Conservation (phyloP, 306 rosid genomes). For the Luffa acutangula region DNA sequence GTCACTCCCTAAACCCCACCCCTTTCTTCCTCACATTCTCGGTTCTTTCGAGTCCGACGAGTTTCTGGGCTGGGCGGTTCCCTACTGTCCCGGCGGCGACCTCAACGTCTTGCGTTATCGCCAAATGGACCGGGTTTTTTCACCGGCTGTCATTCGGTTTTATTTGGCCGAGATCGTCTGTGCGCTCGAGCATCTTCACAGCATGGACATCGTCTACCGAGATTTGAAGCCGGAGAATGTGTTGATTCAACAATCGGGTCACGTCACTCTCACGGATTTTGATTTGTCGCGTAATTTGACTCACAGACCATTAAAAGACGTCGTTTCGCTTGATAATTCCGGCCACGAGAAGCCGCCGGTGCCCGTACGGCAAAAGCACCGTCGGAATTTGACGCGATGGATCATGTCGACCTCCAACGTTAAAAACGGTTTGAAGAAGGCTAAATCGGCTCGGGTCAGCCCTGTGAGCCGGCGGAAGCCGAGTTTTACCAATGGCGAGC, state of each 20-base stretch:
- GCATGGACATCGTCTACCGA: slow-evolving; percentile 69
- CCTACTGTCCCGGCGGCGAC: slow-evolving; percentile 91
- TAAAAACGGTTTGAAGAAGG: slow-evolving; percentile 27
- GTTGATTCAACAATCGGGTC: slow-evolving; percentile 78
- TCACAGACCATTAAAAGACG: slow-evolving; percentile 21
- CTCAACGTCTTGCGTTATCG: slow-evolving; percentile 77
- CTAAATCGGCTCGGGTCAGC: slow-evolving; percentile 66
- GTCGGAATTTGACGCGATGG: slow-evolving; percentile 49
- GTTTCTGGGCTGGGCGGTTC: slow-evolving; percentile 69
- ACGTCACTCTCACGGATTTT: slow-evolving; percentile 89
- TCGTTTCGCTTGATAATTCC: neutral
- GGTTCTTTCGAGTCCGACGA: slow-evolving; percentile 41
- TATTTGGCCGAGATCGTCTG: slow-evolving; percentile 78
- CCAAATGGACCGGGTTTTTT: slow-evolving; percentile 65
- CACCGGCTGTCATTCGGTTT: slow-evolving; percentile 65
- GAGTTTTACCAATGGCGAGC: slow-evolving; percentile 57
- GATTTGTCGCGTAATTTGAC: slow-evolving; percentile 65
- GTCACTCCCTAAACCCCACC: slow-evolving; percentile 36
- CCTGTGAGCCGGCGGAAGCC: slow-evolving; percentile 59
- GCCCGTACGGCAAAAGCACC: slow-evolving; percentile 20
- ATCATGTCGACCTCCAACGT: neutral
- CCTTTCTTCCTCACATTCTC: slow-evolving; percentile 53
- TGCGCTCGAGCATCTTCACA: slow-evolving; percentile 68
- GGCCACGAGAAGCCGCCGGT: slow-evolving; percentile 8
- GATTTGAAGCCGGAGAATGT: slow-evolving; percentile 94